A percentile compares a stretch with the other conserved stretches of the same genome.
phyloP scores from a whole-genome alignment of 495 filamentous ascomycete genomes.

The Aspergillus carlsbadensis region DNA sequence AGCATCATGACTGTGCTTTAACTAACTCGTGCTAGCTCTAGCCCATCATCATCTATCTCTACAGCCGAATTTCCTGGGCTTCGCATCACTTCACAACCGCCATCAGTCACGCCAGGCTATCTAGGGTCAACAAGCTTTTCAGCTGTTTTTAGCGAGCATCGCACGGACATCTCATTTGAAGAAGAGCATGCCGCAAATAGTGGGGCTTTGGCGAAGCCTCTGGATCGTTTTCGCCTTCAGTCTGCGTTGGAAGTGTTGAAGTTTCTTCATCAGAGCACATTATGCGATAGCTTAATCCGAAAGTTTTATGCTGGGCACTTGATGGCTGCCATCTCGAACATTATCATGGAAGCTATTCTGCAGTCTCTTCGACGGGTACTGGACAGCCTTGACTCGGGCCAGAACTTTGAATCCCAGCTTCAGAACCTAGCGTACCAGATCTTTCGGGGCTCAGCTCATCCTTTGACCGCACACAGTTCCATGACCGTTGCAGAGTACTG shows the following conservation, averaged over 20 bases:
- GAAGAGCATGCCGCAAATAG: slow-evolving; percentile 33
- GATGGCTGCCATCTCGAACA: slow-evolving; percentile 24
- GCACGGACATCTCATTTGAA: slow-evolving; percentile 36
- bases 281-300: slow-evolving; percentile 25
- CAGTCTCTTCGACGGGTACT: slow-evolving; percentile 28
- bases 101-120: slow-evolving; percentile 39
- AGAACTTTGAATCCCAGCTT: slow-evolving; percentile 28
- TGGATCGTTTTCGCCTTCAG: slow-evolving; percentile 34
- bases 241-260: slow-evolving; percentile 44
- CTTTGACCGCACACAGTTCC: slow-evolving; percentile 24
- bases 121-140: slow-evolving; percentile 52
- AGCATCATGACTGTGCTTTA: too few species aligned
- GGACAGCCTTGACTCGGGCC: slow-evolving; percentile 18
- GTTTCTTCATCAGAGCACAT: slow-evolving; percentile 35
- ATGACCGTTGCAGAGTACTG: slow-evolving; percentile 39
- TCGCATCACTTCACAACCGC: slow-evolving; percentile 26
- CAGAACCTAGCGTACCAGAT: slow-evolving; percentile 30
- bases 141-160: slow-evolving; percentile 43
- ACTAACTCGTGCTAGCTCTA: slow-evolving; percentile 23
- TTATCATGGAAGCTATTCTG: slow-evolving; percentile 29
- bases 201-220: slow-evolving; percentile 25
- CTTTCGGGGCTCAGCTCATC: slow-evolving; percentile 34
- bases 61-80: slow-evolving; percentile 20
- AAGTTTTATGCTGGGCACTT: slow-evolving; percentile 26
- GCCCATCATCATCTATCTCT: slow-evolving; percentile 24